Base-by-base conservation (phyloP, 768 basidiomycete species). In the Butyriboletus loyo region DNA sequence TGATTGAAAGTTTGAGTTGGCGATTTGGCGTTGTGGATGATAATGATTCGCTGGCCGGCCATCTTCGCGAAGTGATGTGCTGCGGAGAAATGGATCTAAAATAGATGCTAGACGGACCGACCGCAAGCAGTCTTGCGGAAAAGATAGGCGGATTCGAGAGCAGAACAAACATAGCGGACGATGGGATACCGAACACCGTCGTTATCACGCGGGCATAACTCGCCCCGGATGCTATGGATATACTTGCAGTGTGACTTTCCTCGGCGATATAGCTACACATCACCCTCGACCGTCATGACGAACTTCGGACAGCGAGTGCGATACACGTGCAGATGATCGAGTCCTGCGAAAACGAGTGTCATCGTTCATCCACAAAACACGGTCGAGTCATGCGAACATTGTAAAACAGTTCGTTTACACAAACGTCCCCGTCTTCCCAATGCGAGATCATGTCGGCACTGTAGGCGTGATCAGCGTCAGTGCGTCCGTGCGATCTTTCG, bases 381-480 rank as follows among this genome's bases (percentile, higher is more conserved):
- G 37, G 46, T 43, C 37, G 39, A 54, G 25, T 32, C 39, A 48
- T 46, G 74, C 87, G 56, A 71, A 91, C 90, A 65, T 89, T 93
- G 42, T 77, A 76, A 72, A 80, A 90, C 65, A 92, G 75, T 70
- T 92, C 90, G 68, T 89, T 84, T 37, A 84, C 78, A 53, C 90
- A 83, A 46, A 78, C 75, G 64, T 93, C 91, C 47, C 82, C 80
- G 57, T 92, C 90, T 73, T 93, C 90, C 90, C 90, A 93, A 63
- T 93, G 91, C 56, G 87, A 90, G 44, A 79, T 80, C 72, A 93
- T 81, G 68, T 89, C 88, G 42, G 86, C 88, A 59, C 90, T 92
- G 57, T 34, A 50, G 49, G 34, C 14, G 34, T 5, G 39, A 44
- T 34, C 38, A 42, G 51, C 4, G 28, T 58, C 46, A 50, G 34